Evolutionary conservation across 1,139 yeast genomes (phyloP), one percentile per base, ranked within the genome.

Genomic region (Arxiozyma slooffiae): DNA sequence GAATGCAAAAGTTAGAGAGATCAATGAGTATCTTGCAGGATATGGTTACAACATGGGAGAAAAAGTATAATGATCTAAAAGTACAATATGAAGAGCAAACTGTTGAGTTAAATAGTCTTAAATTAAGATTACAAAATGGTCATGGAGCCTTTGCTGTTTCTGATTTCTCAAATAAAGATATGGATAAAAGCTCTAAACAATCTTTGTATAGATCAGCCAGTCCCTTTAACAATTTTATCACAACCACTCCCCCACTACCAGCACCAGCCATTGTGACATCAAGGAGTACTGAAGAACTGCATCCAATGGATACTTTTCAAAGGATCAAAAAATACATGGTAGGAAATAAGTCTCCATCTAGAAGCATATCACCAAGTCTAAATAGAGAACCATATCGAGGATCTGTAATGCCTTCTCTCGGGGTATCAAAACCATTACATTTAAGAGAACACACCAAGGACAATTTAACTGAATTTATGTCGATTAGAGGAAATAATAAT

Each of bases 1-100:
- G 67, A 46, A 80, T 81, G 4, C 70, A 73, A 26, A 83, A 78
- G 58, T 67, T 81, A 40, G 85, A 81, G 60, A 76, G 69, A 16
- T 73, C 69, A 70, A 96, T 55, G 89, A 85, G 66, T 71, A 92
- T 57, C 68, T 68, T 81, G 40, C 84, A 80, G 59, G 76, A 68
- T 9, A 71, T 68, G 71, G 95, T 55, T 89, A 85, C 65, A 71
- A 92, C 56, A 69, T 94, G 60, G 95, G 94, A 18, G 81, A 78
- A 14, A 57, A 80, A 53, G 78, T 77, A 36, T 78, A 76, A 59
- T 77, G 73, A 57, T 59, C 73, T 50, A 76, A 75, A 60, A 68
- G 66, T 22, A 3, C 37, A 38, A 26, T 26, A 42, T 39, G 39
- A 41, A 14, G 39, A 43, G 20, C 41, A 47, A 37, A 41, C 24